Evolutionary conservation across 495 filamentous ascomycete species (phyloP).

Genomic region (Endocarpon pusillum): DNA sequence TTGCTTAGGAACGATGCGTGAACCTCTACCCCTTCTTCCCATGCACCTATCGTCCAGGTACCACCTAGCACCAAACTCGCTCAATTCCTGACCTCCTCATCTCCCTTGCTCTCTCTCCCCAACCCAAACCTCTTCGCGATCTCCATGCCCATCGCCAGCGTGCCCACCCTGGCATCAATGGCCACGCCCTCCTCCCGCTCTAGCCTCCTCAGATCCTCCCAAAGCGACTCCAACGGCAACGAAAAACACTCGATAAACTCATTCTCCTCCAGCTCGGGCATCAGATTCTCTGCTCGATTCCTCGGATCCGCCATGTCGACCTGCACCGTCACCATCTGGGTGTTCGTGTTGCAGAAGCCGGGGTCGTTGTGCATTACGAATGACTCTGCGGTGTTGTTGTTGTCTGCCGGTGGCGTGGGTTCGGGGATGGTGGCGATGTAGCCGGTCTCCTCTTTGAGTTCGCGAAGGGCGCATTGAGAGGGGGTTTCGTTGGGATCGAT

Average conservation of each 20-base stretch:
- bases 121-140: conserved; percentile 47
- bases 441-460: conserved; percentile 87
- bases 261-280: conserved; percentile 66
- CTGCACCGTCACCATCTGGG: conserved; percentile 64
- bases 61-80: no score
- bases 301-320: conserved; percentile 57
- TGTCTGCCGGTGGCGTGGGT: no score
- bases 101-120: conserved; percentile 9
- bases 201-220: conserved; percentile 46
- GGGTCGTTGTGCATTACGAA: no score
- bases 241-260: conserved; percentile 84
- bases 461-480: conserved; percentile 66
- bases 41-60: no score
- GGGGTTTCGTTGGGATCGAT: conserved; percentile 69
- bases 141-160: conserved; percentile 74
- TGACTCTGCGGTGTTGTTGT: no score
- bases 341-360: conserved; percentile 81
- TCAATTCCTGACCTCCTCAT: no score
- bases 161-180: conserved; percentile 72
- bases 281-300: conserved; percentile 51
- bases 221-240: conserved; percentile 46
- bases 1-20: no score
- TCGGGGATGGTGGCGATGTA: no score
- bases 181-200: conserved; percentile 65
- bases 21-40: no score